Conservation (phyloP, 148 eudicot species). For the Rhododendron ovatum region DNA sequence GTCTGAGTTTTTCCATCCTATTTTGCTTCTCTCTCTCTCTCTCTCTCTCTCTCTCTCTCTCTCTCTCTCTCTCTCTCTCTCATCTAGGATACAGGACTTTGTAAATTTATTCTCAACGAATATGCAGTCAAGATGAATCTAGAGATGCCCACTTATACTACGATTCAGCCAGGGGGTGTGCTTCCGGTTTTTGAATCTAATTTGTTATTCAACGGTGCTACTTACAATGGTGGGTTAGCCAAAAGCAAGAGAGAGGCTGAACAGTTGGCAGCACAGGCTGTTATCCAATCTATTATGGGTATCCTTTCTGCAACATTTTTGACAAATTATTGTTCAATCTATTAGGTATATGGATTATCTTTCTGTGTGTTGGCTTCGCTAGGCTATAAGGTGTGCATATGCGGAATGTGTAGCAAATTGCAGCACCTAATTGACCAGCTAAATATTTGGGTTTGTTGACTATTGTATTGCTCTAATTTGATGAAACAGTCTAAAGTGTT, state of each 20-base stretch:
- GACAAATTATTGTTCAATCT: neutral
- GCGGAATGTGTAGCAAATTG: no score
- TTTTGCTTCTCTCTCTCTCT: neutral
- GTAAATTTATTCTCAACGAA: slow-evolving; percentile 64
- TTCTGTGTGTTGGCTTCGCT: no score
- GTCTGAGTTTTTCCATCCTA: neutral
- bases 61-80: neutral
- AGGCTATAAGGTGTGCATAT: no score
- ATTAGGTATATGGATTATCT: slow-evolving; percentile 7
- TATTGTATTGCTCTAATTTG: no score
- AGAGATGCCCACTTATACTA: slow-evolving; percentile 39
- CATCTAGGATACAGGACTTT: slow-evolving; percentile 43
- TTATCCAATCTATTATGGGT: slow-evolving; percentile 55
- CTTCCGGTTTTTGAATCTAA: slow-evolving; percentile 28
- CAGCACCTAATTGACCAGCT: no score
- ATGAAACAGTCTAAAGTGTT: no score
- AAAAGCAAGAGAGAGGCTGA: slow-evolving; percentile 61
- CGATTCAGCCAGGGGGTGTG: slow-evolving; percentile 24
- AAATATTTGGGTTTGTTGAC: no score
- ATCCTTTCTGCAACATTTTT: neutral
- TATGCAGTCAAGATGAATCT: slow-evolving; percentile 49
- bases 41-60: neutral
- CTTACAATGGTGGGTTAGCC: neutral
- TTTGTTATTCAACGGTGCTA: no score
- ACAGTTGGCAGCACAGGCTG: slow-evolving; percentile 48